Evolutionary conservation across 2,329 filamentous ascomycete genomes (phyloP).

Genomic region (Botrytis squamosa): DNA sequence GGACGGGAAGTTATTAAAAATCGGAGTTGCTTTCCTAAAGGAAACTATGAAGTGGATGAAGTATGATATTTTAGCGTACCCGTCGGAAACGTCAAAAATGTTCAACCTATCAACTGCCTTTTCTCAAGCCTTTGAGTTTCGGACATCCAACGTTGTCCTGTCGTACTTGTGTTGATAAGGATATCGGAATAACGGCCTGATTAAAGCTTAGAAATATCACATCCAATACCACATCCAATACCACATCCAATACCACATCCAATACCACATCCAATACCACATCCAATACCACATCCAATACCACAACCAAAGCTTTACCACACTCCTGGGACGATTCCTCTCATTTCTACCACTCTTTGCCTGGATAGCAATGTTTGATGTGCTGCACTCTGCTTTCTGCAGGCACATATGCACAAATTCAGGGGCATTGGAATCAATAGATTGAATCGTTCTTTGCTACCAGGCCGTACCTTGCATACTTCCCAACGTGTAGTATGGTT

Average conservation of each 20-base stretch:
- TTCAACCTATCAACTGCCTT: background rate
- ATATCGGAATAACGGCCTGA: background rate
- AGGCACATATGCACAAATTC: background rate
- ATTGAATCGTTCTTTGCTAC: background rate
- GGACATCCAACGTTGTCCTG: background rate
- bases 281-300: no score
- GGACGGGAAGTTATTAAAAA: background rate
- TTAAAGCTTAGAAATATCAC: background rate
- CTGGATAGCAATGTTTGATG: background rate
- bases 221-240: no score
- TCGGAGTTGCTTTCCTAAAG: background rate
- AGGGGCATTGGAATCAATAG: background rate
- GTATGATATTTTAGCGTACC: background rate
- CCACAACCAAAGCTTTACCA: background rate
- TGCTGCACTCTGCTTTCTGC: background rate
- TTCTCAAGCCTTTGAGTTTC: background rate
- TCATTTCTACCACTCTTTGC: background rate
- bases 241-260: no score
- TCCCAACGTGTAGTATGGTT: background rate
- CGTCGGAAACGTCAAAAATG: background rate
- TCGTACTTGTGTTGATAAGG: background rate
- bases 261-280: no score
- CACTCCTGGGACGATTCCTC: background rate
- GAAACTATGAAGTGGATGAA: background rate
- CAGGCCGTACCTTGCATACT: background rate